Evolutionary conservation across 257 asterid genomes (phyloP).

Genomic region (Pogostemon cablin): DNA sequence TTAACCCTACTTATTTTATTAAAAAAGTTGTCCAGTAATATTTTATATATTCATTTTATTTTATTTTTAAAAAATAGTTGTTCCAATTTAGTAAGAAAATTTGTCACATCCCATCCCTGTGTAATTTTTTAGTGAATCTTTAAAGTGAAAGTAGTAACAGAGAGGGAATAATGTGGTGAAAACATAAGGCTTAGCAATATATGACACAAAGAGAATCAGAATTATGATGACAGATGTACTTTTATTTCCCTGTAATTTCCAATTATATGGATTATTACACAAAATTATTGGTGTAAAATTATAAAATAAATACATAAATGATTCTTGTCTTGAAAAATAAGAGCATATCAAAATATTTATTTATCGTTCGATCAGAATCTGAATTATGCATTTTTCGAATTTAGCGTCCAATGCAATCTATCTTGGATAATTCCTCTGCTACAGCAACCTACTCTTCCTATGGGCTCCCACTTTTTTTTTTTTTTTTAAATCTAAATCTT

Average conservation of each 20-base stretch:
- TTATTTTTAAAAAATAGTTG: no score
- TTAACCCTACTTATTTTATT: no score
- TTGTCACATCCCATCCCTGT: background rate
- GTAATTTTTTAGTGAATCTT: background rate
- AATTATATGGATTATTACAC: slow-evolving; percentile 13
- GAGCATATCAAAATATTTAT: slow-evolving; percentile 3
- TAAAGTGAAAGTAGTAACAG: background rate
- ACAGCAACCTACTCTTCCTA: background rate
- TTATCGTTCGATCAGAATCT: slow-evolving; percentile 19
- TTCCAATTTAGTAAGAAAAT: no score
- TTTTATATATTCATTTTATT: no score
- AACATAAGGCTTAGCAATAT: slow-evolving; percentile 2
- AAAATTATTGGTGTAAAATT: slow-evolving; percentile 25
- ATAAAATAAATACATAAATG: background rate
- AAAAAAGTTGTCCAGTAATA: no score
- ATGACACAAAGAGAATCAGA: slow-evolving; percentile 31
- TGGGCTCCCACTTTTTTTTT: background rate
- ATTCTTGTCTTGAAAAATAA: slow-evolving; percentile 23
- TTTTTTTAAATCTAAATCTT: no score
- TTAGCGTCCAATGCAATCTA: slow-evolving; percentile 40
- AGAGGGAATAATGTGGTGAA: slow-evolving; percentile 16
- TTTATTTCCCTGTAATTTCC: background rate
- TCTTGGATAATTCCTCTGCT: background rate
- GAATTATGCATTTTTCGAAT: slow-evolving; percentile 31
- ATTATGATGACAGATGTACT: slow-evolving; percentile 23